Evolutionary conservation across 2,329 filamentous ascomycete species (phyloP).

Genomic region (Botryosphaeria dothidea): DNA sequence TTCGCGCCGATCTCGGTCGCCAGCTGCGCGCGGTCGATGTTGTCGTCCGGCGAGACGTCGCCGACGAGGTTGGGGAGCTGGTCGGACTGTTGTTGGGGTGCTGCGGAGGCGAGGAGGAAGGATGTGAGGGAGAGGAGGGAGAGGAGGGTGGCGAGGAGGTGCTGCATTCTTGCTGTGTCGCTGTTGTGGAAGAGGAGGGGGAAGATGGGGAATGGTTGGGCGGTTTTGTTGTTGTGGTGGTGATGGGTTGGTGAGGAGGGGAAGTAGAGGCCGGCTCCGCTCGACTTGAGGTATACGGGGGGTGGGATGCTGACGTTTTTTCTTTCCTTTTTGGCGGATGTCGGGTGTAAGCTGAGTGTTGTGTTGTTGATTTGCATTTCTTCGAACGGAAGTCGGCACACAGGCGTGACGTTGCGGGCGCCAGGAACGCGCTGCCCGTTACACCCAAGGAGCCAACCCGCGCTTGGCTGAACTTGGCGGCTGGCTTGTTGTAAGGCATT

Average conservation of each 20-base stretch:
- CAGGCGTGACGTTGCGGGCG: background rate
- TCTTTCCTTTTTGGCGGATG: too few species aligned
- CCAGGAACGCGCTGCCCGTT: background rate
- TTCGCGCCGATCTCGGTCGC: background rate
- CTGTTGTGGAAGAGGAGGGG: background rate
- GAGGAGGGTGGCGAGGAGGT: background rate
- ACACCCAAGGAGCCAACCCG: background rate
- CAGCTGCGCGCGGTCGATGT: background rate
- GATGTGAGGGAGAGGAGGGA: background rate
- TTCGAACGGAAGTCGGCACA: background rate
- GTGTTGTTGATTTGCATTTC: too few species aligned
- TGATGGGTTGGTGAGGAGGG: too few species aligned
- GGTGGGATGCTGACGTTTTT: too few species aligned
- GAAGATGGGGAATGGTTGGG: background rate
- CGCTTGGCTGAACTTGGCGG: background rate
- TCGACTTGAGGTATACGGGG: background rate
- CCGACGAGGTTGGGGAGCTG: background rate
- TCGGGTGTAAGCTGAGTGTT: too few species aligned
- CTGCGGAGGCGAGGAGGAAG: background rate
- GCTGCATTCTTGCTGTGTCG: too few species aligned
- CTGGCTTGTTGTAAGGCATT: background rate
- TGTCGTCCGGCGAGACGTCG: background rate
- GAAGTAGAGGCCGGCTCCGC: background rate
- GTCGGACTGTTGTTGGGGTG: background rate
- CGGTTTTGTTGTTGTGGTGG: background rate